phyloP scores from a whole-genome alignment of 495 filamentous ascomycete species.

The Chlorociboria aeruginascens region DNA sequence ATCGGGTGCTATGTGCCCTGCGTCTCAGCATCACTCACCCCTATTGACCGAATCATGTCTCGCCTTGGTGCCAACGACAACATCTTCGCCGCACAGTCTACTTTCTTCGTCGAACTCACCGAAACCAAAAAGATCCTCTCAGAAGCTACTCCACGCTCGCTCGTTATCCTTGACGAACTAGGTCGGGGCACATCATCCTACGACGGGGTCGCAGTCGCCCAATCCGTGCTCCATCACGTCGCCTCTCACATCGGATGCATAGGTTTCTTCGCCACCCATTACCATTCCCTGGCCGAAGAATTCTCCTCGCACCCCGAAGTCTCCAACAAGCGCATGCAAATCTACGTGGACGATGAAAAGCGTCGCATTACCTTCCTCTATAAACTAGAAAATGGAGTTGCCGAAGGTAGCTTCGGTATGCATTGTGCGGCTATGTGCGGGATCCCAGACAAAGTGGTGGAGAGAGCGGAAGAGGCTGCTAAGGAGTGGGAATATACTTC shows the following conservation, averaged over 20 bases:
- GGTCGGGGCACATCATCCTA: slow-evolving; percentile 90
- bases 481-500: slow-evolving; percentile 93
- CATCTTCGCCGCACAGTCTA: slow-evolving; percentile 95
- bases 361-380: slow-evolving; percentile 87
- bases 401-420: slow-evolving; percentile 98
- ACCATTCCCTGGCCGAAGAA: slow-evolving; percentile 85
- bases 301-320: slow-evolving; percentile 86
- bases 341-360: slow-evolving; percentile 79
- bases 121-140: slow-evolving; percentile 98
- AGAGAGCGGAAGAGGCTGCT: slow-evolving; percentile 80
- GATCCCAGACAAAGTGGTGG: slow-evolving; percentile 71
- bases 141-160: slow-evolving; percentile 85
- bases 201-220: slow-evolving; percentile 92
- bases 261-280: slow-evolving; percentile 98
- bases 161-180: slow-evolving; percentile 96
- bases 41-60: slow-evolving; percentile 96
- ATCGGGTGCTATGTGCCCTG: slow-evolving; percentile 91
- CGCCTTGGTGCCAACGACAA: slow-evolving; percentile 97
- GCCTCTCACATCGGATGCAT: slow-evolving; percentile 86
- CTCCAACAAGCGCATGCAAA: slow-evolving; percentile 75
- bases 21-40: slow-evolving; percentile 72
- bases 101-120: slow-evolving; percentile 95
- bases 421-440: slow-evolving; percentile 98
- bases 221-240: slow-evolving; percentile 91
- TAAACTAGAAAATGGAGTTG: slow-evolving; percentile 87